Base-by-base conservation (phyloP, 1,284 basidiomycete species). In the Kwoniella shivajii region DNA sequence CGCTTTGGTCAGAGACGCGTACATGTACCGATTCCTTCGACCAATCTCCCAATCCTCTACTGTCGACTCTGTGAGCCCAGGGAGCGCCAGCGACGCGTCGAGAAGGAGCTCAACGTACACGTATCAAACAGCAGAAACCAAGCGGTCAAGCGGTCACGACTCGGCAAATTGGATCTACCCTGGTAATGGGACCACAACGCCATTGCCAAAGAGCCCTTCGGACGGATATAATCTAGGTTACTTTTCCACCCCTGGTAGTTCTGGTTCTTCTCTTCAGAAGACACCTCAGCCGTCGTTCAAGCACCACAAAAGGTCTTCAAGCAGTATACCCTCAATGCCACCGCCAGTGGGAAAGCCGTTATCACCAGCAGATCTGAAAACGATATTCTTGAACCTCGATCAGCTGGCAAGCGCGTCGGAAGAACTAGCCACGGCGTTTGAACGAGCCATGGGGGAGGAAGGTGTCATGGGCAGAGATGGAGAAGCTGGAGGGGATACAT, bases 1-100 rank as follows among this genome's bases (percentile, higher is more conserved):
- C 20, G 87, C 87, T 3, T 81, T 96, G 47, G 85, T 96, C 51
- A 82, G 88, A 44, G 88, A 92, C 65, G 84, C 94, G 27, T 90
- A 93, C 72, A 85, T 92, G 31, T 59, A 56, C 7, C 61, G 67
- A 2, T 58, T 64, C 31, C 27, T 71, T 3, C 68, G 72, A 11
- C 69, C 72, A 1, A 43, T 50, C 4, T 72, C 73, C 2, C 60
- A 60, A 10, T 60, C 65, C 37, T 72, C 70, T 14, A 50, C 33
- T 7, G 29, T 30, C 33, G 42, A 42, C 30, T 50, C 43, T 16
- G 49, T 38, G 18, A 44, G 20, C 33, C 52, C 24, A 50, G 49
- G 31, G 18, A 44, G 20, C 33, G 48, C 24, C 47, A 65, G 60
- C 31, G 64, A 66, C 14, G 44, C 30, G 2, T 62, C 63, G n/a